Evolutionary conservation across 306 rosid species (phyloP), one percentile per base, ranked within the genome.

Genomic region (Argentina anserina): DNA sequence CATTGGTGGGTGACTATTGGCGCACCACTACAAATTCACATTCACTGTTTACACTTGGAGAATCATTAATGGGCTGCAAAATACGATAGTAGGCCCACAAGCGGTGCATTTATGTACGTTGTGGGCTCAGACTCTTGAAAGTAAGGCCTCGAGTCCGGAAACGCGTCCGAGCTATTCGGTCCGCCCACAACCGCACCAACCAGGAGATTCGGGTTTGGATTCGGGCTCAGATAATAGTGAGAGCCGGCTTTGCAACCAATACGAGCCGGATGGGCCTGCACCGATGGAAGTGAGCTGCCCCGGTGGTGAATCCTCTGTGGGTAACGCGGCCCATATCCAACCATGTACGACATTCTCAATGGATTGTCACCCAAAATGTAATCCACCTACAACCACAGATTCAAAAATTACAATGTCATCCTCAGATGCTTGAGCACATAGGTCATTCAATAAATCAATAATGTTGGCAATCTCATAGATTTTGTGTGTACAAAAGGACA

Each of bases 121-220:
- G 98, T 94, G 90, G 98, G 98, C 89, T 94, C 96, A 0, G 98
- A 87, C 62, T 94, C 83, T 81, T 94, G 96, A 72, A 87, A 94
- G 81, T 63, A 87, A 8, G 96, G 90, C 94, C 98, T 88, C 2
- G 98, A 94, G 70, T 94, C 97, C 0, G 98, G 96, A 75, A 94
- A 94, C 0, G 90, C 81, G 56, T 91, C 98, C 0, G 96, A 79
- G 69, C 73, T 82, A 52, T 93, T 89, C 52, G 98, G 98, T 71
- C 97, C 98, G 20, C 97, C 97, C 28, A 94, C 97, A 0, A 94
- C 91, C 0, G 98, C 97, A 29, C 98, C 98, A 0, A 94, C 91
- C 46, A 94, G 61, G 3, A 78, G 18, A 56, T 91, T 94, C 0
- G 97, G 98, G 75, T 94, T 94, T 0, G 96, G 94, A 25, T 88